Evolutionary conservation across 140 eudicot species (phyloP).

Genomic region (Anethum foeniculum): DNA sequence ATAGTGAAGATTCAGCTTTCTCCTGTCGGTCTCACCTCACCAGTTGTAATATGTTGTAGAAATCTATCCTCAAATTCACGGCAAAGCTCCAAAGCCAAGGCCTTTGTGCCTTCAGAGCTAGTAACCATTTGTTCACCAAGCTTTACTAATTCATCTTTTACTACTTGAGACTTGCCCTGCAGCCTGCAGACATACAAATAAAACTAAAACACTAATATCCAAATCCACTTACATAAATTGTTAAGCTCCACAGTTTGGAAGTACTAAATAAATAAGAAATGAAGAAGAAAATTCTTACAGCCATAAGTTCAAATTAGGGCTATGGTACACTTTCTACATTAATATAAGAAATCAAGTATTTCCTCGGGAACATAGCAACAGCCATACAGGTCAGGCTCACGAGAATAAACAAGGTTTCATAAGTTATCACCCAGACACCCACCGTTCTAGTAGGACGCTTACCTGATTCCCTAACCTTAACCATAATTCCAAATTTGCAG

Average conservation of each 20-base stretch:
- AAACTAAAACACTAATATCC: neutral
- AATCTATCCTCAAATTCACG: constrained; percentile 98
- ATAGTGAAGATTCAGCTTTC: neutral
- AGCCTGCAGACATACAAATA: constrained; percentile 45
- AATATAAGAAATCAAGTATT: neutral
- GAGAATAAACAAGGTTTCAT: neutral
- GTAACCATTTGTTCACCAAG: constrained; percentile 95
- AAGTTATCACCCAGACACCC: neutral
- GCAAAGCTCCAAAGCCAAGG: constrained; percentile 98
- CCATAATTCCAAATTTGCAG: neutral
- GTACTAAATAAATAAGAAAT: neutral
- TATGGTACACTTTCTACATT: neutral
- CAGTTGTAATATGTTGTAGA: constrained; percentile 87
- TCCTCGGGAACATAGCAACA: neutral
- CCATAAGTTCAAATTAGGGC: neutral
- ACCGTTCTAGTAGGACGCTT: neutral
- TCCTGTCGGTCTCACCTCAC: constrained; percentile 60
- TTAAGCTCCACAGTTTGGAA: neutral
- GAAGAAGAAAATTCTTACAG: neutral
- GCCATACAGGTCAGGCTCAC: neutral
- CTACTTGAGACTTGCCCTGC: constrained; percentile 91
- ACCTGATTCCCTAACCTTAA: neutral
- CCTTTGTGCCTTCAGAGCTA: constrained; percentile 87
- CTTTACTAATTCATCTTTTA: constrained; percentile 89
- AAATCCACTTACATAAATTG: neutral